phyloP scores from a whole-genome alignment of 495 filamentous ascomycete species.

The Talaromyces stipitatus region DNA sequence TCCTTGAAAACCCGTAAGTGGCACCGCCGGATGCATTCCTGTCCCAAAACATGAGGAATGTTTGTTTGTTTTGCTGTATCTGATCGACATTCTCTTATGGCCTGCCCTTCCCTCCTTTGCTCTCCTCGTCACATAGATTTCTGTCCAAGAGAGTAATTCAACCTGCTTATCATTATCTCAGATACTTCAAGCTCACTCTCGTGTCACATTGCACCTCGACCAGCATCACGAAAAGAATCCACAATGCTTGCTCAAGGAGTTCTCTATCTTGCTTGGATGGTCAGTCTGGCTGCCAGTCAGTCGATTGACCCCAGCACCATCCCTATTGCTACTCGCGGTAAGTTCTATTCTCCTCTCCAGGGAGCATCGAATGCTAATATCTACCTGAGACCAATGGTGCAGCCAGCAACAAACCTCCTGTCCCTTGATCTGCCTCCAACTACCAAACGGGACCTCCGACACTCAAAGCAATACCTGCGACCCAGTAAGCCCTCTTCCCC shows the following conservation, averaged over 20 bases:
- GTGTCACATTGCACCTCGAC: background rate
- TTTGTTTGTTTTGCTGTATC: background rate
- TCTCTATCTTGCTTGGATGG: constrained; percentile 22
- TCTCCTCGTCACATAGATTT: background rate
- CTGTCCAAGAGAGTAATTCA: background rate
- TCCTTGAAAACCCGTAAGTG: background rate
- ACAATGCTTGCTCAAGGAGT: constrained; percentile 23
- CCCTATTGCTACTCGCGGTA: constrained; percentile 36
- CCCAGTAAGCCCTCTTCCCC: constrained; percentile 46
- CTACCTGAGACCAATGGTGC: constrained; percentile 61
- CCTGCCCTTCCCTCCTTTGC: constrained; percentile 1
- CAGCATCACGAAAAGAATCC: background rate
- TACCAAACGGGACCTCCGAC: constrained; percentile 39
- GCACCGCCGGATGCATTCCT: background rate
- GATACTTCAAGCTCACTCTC: background rate
- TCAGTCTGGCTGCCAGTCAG: constrained; percentile 34
- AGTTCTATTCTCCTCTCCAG: constrained; percentile 4
- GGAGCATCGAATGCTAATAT: background rate
- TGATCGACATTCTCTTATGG: background rate
- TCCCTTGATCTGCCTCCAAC: constrained; percentile 72
- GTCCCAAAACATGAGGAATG: background rate
- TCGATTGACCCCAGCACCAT: constrained; percentile 57
- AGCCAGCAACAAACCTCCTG: constrained; percentile 56
- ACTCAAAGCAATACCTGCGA: constrained; percentile 61
- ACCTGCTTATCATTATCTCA: background rate